Base-by-base conservation (phyloP, 2,329 filamentous ascomycete genomes). In the Rhynchosporium graminicola region DNA sequence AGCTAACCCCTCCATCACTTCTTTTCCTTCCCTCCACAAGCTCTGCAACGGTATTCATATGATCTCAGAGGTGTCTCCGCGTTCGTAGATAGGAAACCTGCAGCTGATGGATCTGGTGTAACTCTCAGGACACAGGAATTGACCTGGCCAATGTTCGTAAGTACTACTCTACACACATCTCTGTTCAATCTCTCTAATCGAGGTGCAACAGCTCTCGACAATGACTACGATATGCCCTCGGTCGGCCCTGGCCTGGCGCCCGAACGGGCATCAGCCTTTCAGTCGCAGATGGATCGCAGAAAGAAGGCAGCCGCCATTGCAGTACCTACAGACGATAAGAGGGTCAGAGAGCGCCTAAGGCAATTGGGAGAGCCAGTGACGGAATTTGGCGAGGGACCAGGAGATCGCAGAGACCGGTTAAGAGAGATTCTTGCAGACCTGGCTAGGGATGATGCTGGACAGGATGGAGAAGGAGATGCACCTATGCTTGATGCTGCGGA, bases 331-430 rank as follows among this genome's bases (percentile, higher is more conserved):
- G 93, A 97, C 75, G 95, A 99, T 80, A 87, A 84, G 65, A 87
- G 90, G 71, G 93, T 99, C 54, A 90, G 92, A 64, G 82, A 87
- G 43, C 87, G 86, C 68, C 83, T 98, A 63, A 87, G 95, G 68
- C 89, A 95, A 71, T 82, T 97, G 67, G 92, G 91, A n/a, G 90
- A 99, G 74, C 95, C 95, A 10, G 87, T 98, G 60, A 99, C 94
- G 0, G 82, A 98, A 0, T 99, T 99, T 68, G 95, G 93, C 63
- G 95, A 99, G 78, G 91, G 91, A 0, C 88, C 88, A 1, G 87
- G 85, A 31, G 94, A 98, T 71, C 83, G 95, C 63, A 84, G 96
- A 79, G 93, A 97, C 73, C 86, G 95, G 67, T 77, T 99, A 71
- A 87, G 95, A 67, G 90, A 92, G 71, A 79, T 97, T 33, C 80